A percentile compares a stretch with the other conserved stretches of the same genome.
phyloP scores from a whole-genome alignment of 225 moss, liverwort and hornwort genomes.

The Antitrichia curtipendula region DNA sequence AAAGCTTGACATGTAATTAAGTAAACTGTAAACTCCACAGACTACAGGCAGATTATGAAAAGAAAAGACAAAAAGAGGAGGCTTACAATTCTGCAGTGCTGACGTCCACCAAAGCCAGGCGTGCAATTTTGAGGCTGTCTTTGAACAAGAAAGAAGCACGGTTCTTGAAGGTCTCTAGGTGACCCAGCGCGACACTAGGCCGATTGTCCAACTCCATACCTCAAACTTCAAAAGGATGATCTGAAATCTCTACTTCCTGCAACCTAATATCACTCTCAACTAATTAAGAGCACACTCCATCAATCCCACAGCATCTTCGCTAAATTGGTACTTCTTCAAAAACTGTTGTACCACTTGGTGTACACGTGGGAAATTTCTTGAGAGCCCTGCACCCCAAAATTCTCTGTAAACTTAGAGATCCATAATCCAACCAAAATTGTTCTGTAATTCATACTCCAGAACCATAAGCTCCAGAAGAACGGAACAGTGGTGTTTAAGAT shows the following conservation, averaged over 20 bases:
- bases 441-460: background rate
- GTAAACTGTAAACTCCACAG: background rate
- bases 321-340: background rate
- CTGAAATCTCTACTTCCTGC: background rate
- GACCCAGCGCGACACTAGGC: background rate
- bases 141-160: slow-evolving; percentile 28
- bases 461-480: background rate
- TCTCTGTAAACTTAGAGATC: background rate
- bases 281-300: background rate
- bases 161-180: slow-evolving; percentile 11
- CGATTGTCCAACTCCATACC: slow-evolving; percentile 22
- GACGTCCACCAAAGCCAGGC: slow-evolving; percentile 34
- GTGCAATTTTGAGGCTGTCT: slow-evolving; percentile 38
- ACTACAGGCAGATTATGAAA: background rate
- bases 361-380: background rate
- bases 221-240: background rate
- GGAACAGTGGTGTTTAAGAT: background rate
- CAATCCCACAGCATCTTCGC: background rate
- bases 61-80: too few relatives aligned
- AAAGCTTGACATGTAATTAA: background rate
- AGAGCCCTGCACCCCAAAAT: background rate
- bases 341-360: background rate
- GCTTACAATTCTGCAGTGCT: slow-evolving; percentile 32
- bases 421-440: background rate
- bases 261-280: background rate